phyloP scores from a whole-genome alignment of 1,284 basidiomycete species.

The Athelia sp. region DNA sequence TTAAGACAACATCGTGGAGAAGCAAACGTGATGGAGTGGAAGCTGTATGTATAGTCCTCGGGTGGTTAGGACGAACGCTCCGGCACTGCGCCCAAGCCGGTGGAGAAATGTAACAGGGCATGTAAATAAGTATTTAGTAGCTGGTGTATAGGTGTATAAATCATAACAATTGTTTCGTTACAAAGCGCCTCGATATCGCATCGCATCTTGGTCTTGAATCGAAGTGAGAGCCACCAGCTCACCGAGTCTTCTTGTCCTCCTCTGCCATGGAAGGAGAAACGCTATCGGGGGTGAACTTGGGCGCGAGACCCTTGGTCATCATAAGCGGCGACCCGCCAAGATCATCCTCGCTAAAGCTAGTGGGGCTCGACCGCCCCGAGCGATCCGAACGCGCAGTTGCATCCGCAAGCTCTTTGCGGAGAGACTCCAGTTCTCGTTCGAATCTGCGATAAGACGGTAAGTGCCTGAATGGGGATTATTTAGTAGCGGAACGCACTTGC shows the following conservation, averaged over 20 bases:
- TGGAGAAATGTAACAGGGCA: too few relatives aligned
- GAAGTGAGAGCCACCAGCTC: too few relatives aligned
- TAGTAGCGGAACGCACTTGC: conserved; percentile 73
- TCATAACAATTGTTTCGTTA: neutral
- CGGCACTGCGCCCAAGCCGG: too few relatives aligned
- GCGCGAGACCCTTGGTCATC: conserved; percentile 16
- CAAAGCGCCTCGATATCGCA: neutral
- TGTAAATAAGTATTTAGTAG: neutral
- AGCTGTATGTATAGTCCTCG: too few relatives aligned
- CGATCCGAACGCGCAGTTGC: conserved; percentile 37
- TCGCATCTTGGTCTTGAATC: too few relatives aligned
- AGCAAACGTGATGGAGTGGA: too few relatives aligned
- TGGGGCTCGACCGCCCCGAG: conserved; percentile 44
- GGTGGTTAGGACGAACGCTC: too few relatives aligned
- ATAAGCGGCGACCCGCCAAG: conserved; percentile 23
- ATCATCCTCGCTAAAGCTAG: conserved; percentile 34
- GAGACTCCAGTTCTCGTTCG: conserved; percentile 82
- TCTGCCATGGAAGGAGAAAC: conserved; percentile 1
- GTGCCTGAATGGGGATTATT: too few relatives aligned
- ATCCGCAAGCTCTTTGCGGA: conserved; percentile 83
- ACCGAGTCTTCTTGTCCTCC: conserved; percentile 22
- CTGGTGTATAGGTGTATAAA: neutral
- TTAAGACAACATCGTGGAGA: too few relatives aligned
- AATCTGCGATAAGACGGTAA: too few relatives aligned
- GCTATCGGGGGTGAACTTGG: conserved; percentile 2